Percentiles rank a stretch among this genome's conserved stretches.
phyloP scores from a whole-genome alignment of 2,329 filamentous ascomycete species.

The Xylaria sp. region DNA sequence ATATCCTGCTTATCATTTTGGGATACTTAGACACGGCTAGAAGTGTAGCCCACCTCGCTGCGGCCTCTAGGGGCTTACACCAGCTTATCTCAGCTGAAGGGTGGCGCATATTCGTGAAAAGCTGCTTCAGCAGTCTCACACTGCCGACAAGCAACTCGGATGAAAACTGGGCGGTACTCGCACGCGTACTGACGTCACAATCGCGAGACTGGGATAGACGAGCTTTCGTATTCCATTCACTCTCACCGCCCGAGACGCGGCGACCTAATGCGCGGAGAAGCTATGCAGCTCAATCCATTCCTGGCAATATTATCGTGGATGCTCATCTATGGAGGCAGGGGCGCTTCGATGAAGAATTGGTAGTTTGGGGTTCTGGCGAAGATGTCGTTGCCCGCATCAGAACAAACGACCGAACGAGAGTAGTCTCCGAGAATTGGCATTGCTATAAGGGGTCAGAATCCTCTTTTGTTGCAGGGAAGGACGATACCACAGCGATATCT shows the following conservation, averaged over 20 bases:
- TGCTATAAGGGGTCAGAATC: conserved; percentile 52
- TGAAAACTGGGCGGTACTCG: conserved; percentile 49
- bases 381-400: conserved; percentile 58
- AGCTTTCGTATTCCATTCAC: conserved; percentile 54
- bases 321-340: conserved; percentile 52
- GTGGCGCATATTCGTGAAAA: conserved; percentile 62
- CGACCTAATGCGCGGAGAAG: conserved; percentile 19
- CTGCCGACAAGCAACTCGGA: conserved; percentile 44
- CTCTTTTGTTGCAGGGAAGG: conserved; percentile 57
- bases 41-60: conserved; percentile 57
- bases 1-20: conserved; percentile 61
- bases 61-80: conserved; percentile 54
- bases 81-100: conserved; percentile 55
- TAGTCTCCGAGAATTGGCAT: conserved; percentile 50
- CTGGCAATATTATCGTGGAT: conserved; percentile 61
- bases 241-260: conserved; percentile 31
- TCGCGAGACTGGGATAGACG: conserved; percentile 64
- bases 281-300: conserved; percentile 49
- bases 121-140: conserved; percentile 55
- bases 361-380: conserved; percentile 64
- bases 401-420: conserved; percentile 40
- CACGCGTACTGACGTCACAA: conserved; percentile 60
- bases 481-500: conserved; percentile 61
- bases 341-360: conserved; percentile 54
- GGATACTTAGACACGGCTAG: conserved; percentile 59